Base-by-base conservation (phyloP, 495 filamentous ascomycete genomes). In the Paragyromitra xinjiangensis region DNA sequence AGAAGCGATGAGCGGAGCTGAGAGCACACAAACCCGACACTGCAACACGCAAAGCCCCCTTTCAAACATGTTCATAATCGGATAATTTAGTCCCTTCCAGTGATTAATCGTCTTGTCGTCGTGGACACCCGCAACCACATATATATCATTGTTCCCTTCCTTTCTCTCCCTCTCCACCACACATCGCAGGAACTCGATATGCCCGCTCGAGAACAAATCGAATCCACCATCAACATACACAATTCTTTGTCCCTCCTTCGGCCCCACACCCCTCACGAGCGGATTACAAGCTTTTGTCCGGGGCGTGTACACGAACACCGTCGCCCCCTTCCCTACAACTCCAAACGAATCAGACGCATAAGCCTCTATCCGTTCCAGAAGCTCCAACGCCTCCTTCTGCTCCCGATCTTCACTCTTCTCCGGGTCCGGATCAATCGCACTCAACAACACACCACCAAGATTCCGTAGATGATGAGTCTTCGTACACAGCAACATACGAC, bases 61-160 rank as follows among this genome's bases (percentile, higher is more conserved):
- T 87, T 99, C 95, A 80, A 94, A 97, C 50, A 98, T 93, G 85
- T 97, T 98, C 95, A 98, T 99, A 83, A 99, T 98, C 1, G 95
- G 95, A 83, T 98, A 98, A 84, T 99, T 99, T 77, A 97, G 85
- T 9, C 96, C 94, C 85, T 98, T 98, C 92, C 92, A 95, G 78
- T 90, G 83, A 84, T 98, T 98, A 82, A 99, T 95, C 53, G 95
- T 94, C 74, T 91, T 88, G 84, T 99, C 95, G 81, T 96, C 92
- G 82, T 99, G 96, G 37, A 99, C 90, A 34, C 95, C 95, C 6
- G 92, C 94, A 75, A 98, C 89, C 59, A 99, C 87, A 82, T 92
- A 99, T 82, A 95, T 95, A 81, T 97, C 92, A 44, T 86, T 87
- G 34, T 89, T 86, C 22, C 90, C 85, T 6, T 88, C 88, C 64